Conservation (phyloP, 2,329 filamentous ascomycete species). For the Volutella citrinella region DNA sequence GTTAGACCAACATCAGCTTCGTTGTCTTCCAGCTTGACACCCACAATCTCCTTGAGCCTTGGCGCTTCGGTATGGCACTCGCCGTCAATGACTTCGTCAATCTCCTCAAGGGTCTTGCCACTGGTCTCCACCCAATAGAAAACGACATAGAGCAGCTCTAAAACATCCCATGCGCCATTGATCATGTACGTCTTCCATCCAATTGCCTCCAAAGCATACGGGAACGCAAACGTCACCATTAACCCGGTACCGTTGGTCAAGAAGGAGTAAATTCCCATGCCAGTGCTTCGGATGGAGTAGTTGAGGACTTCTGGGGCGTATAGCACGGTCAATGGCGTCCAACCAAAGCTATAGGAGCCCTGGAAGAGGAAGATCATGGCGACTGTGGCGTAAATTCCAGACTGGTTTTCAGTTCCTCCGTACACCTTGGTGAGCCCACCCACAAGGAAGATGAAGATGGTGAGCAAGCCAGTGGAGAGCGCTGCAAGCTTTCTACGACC, state of each 20-base stretch:
- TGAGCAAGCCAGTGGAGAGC: constrained; percentile 34
- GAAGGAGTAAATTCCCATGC: constrained; percentile 33
- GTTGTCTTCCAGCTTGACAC: too few species aligned
- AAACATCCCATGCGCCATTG: constrained; percentile 24
- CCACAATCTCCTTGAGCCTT: too few species aligned
- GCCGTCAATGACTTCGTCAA: constrained; percentile 8
- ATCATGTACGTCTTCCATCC: constrained; percentile 25
- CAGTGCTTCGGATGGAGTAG: constrained; percentile 24
- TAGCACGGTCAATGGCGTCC: constrained; percentile 24
- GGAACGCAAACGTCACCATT: constrained; percentile 16
- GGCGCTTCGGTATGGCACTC: too few species aligned
- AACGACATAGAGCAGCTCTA: constrained; percentile 12
- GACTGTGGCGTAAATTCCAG: constrained; percentile 36
- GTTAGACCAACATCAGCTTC: too few species aligned
- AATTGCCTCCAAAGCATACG: constrained; percentile 19
- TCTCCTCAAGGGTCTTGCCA: constrained; percentile 7
- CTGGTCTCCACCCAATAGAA: constrained; percentile 12
- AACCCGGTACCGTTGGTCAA: constrained; percentile 5
- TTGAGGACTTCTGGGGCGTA: constrained; percentile 29
- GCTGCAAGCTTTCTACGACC: constrained; percentile 44
- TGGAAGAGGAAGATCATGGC: constrained; percentile 29
- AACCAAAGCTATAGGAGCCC: constrained; percentile 26
- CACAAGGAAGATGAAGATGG: constrained; percentile 47
- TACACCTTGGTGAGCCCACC: constrained; percentile 44
- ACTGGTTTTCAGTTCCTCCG: constrained; percentile 28